Percentiles rank a stretch among this genome's conserved stretches.
phyloP scores from a whole-genome alignment of 805 yeast species.

The Ogataea chonburiensis region DNA sequence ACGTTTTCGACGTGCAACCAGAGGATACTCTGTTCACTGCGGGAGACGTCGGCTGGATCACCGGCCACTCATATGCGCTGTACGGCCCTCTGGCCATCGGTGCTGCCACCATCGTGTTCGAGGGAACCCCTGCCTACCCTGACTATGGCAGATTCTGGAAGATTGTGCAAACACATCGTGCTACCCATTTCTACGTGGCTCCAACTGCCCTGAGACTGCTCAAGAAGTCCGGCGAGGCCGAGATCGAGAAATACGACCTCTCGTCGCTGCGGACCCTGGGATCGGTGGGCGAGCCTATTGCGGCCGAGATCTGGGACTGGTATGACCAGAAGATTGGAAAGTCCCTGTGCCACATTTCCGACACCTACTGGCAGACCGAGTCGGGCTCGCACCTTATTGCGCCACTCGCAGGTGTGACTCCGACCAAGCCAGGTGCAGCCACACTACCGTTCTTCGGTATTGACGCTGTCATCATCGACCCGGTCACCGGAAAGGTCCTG shows the following conservation, averaged over 20 bases:
- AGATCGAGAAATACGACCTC: constrained; percentile 76
- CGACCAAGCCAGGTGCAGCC: constrained; percentile 97
- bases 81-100: constrained; percentile 92
- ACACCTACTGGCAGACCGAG: constrained; percentile 99
- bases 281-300: constrained; percentile 98
- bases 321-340: constrained; percentile 91
- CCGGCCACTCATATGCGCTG: constrained; percentile 94
- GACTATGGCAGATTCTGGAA: constrained; percentile 95
- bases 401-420: constrained; percentile 91
- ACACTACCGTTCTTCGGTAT: constrained; percentile 96
- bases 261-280: constrained; percentile 90
- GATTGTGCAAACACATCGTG: constrained; percentile 86
- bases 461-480: constrained; percentile 87
- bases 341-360: constrained; percentile 83
- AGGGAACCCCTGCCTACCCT: constrained; percentile 98
- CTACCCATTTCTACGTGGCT: constrained; percentile 95
- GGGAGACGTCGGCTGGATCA: constrained; percentile 99
- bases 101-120: constrained; percentile 89
- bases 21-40: constrained; percentile 92
- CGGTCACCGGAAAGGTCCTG: constrained; percentile 83
- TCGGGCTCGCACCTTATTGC: constrained; percentile 94
- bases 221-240: constrained; percentile 77
- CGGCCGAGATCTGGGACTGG: constrained; percentile 99
- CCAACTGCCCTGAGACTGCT: constrained; percentile 96
- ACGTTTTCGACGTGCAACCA: constrained; percentile 88